phyloP scores from a whole-genome alignment of 2,329 filamentous ascomycete genomes.

The Aspergillus sclerotialis region DNA sequence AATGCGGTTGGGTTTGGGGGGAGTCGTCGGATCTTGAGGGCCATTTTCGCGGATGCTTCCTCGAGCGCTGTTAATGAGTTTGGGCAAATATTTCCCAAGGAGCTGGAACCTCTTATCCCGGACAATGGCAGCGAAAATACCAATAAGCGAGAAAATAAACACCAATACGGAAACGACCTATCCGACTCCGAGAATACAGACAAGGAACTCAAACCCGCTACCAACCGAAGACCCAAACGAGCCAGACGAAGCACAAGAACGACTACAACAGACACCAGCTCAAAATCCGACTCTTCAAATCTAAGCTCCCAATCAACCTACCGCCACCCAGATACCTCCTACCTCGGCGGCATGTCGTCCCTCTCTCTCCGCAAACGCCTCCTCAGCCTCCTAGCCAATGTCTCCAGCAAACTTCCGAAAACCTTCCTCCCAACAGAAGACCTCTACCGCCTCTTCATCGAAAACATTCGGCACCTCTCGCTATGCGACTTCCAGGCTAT shows the following conservation, averaged over 20 bases:
- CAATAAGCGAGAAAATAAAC: slow-evolving; percentile 37
- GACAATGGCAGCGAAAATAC: slow-evolving; percentile 16
- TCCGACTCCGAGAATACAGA: slow-evolving; percentile 29
- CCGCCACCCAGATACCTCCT: slow-evolving; percentile 16
- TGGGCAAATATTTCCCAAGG: slow-evolving; percentile 37
- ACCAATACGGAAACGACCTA: slow-evolving; percentile 41
- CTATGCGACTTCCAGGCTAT: slow-evolving; percentile 41
- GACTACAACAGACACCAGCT: slow-evolving; percentile 2
- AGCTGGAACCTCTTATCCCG: slow-evolving; percentile 30
- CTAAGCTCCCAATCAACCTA: no score
- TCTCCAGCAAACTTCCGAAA: slow-evolving; percentile 28
- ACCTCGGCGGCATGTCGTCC: slow-evolving; percentile 32
- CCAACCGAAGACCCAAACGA: slow-evolving; percentile 25
- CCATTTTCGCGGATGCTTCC: slow-evolving; percentile 42
- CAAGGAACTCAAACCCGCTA: slow-evolving; percentile 21
- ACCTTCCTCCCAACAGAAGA: slow-evolving; percentile 32
- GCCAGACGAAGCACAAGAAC: slow-evolving; percentile 21
- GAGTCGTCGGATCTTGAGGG: slow-evolving; percentile 37
- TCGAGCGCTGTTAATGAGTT: slow-evolving; percentile 34
- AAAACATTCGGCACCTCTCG: slow-evolving; percentile 40
- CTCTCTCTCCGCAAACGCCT: slow-evolving; percentile 41
- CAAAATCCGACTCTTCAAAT: no score
- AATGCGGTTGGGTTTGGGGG: slow-evolving; percentile 23
- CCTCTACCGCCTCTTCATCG: slow-evolving; percentile 38
- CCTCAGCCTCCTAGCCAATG: slow-evolving; percentile 33